Conservation (phyloP, 352 stramenopile species). For the Phytophthora quininea region DNA sequence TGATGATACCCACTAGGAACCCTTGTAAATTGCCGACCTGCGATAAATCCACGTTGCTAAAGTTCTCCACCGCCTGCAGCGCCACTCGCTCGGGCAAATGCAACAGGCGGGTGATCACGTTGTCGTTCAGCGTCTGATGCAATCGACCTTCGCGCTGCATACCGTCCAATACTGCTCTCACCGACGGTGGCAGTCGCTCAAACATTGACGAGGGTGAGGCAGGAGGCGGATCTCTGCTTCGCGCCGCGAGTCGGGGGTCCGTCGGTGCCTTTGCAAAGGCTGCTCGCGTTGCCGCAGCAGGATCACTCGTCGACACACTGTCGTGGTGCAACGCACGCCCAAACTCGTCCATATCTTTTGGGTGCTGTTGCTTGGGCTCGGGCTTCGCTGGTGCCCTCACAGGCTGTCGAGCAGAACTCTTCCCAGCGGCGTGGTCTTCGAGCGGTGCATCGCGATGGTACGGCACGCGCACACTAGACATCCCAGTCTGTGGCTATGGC, state of each 20-base stretch:
- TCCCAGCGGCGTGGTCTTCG: constrained; percentile 19
- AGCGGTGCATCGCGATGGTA: constrained; percentile 49
- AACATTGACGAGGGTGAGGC: constrained; percentile 41
- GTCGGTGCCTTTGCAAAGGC: constrained; percentile 12
- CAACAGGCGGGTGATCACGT: constrained; percentile 69
- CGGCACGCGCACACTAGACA: constrained; percentile 56
- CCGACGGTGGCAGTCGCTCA: constrained; percentile 50
- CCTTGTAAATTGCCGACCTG: constrained; percentile 80
- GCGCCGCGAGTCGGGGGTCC: constrained; percentile 33
- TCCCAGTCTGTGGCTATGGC: constrained; percentile 55
- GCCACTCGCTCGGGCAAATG: constrained; percentile 73
- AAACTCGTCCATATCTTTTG: constrained; percentile 61
- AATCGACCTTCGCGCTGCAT: constrained; percentile 59
- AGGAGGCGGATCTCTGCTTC: constrained; percentile 10
- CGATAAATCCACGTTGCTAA: constrained; percentile 76
- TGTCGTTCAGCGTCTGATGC: constrained; percentile 75
- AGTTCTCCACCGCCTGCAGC: constrained; percentile 74
- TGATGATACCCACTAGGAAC: constrained; percentile 88
- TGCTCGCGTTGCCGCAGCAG: constrained; percentile 8
- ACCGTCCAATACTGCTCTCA: constrained; percentile 58
- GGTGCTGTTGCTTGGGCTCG: constrained; percentile 17
- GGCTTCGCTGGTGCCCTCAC: constrained; percentile 6
- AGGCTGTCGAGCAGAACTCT: constrained; percentile 21
- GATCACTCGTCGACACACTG: constrained; percentile 10
- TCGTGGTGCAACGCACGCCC: constrained; percentile 41